These are phyloP conservation scores for Hamamelis virginiana DNA, from an alignment of 164 flowering plant species.

Conservation along the genomic window DNA sequence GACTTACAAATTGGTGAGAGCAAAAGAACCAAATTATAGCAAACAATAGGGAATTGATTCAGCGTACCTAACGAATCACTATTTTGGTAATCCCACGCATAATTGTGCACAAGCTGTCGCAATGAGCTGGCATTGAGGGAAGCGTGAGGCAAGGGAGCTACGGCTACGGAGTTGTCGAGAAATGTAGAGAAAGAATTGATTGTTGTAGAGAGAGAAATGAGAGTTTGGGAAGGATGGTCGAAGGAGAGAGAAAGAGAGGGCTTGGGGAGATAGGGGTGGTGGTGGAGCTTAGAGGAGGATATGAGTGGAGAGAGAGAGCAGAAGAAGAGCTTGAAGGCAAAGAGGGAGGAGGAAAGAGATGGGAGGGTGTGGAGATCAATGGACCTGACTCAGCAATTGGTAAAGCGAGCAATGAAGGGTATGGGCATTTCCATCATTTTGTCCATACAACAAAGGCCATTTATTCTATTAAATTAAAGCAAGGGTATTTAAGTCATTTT, in stretches of 20 bases:
- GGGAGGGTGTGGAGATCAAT: constrained; percentile 51
- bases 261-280: no score
- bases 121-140: constrained; percentile 40
- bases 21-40: constrained; percentile 67
- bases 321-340: constrained; percentile 73
- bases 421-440: no score
- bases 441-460: no score
- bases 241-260: constrained; percentile 56
- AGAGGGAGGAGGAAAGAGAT: constrained; percentile 59
- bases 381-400: no score
- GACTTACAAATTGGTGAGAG: constrained; percentile 50
- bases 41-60: constrained; percentile 15
- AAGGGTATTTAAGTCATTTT: no score
- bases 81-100: constrained; percentile 63
- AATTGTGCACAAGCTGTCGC: constrained; percentile 64
- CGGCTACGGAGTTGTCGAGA: not conserved
- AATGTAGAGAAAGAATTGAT: no score
- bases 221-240: constrained; percentile 41
- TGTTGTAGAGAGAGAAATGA: constrained; percentile 28
- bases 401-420: no score
- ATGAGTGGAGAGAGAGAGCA: constrained; percentile 77
- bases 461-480: no score
- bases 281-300: constrained; percentile 61
- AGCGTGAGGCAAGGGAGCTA: constrained; percentile 26
- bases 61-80: constrained; percentile 25